These are phyloP conservation scores for Tricholoma saponaceum DNA, from an alignment of 768 basidiomycete genomes.

Conservation along the genomic window DNA sequence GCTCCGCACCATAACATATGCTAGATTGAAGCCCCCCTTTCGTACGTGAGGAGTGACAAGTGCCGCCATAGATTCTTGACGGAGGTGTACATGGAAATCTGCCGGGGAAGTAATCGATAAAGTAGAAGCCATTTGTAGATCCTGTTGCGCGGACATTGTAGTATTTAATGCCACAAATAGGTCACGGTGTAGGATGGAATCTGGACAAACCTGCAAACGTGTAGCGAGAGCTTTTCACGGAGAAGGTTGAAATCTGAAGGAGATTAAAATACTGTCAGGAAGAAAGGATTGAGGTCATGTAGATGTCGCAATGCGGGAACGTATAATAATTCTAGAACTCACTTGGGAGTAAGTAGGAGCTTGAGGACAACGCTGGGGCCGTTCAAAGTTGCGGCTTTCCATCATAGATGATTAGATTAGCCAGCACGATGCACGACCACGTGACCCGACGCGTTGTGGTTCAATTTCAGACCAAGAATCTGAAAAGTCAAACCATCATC, in stretches of 20 bases:
- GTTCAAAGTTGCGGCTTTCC: too few relatives aligned
- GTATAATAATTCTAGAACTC: too few relatives aligned
- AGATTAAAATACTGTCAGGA: neutral
- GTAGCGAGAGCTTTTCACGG: neutral
- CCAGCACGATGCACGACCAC: constrained; percentile 25
- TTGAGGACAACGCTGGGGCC: too few relatives aligned
- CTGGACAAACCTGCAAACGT: too few relatives aligned
- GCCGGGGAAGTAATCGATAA: constrained; percentile 62
- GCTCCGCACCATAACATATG: constrained; percentile 88
- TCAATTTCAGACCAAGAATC: constrained; percentile 9
- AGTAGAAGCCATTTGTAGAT: constrained; percentile 24
- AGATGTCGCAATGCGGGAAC: too few relatives aligned
- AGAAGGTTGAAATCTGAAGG: neutral
- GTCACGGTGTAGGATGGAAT: too few relatives aligned
- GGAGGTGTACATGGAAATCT: constrained; percentile 96
- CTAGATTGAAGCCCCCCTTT: constrained; percentile 84
- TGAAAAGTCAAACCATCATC: constrained; percentile 10
- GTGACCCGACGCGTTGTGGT: constrained; percentile 26
- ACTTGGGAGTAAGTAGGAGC: too few relatives aligned
- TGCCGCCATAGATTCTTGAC: constrained; percentile 77
- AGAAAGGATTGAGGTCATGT: too few relatives aligned
- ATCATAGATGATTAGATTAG: constrained; percentile 1
- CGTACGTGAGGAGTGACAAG: constrained; percentile 90
- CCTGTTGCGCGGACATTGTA: neutral
- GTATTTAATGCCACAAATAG: too few relatives aligned